Evolutionary conservation across 1,139 yeast genomes (phyloP).

Genomic region (Candida buenavistaensis): DNA sequence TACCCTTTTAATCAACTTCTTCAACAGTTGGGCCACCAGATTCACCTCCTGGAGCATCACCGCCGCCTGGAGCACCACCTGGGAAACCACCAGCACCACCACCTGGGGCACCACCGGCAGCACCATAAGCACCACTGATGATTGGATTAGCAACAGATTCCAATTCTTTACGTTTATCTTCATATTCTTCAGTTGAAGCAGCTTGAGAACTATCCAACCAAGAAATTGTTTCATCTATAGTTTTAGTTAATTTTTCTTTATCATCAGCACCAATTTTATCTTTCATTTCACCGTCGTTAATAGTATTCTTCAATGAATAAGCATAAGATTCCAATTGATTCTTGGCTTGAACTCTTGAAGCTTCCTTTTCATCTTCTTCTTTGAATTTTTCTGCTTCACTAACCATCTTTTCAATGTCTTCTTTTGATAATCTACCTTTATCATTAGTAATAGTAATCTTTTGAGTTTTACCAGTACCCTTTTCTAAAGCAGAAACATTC

Average conservation of each 20-base stretch:
- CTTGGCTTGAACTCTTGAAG: slow-evolving; percentile 55
- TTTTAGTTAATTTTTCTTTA: slow-evolving; percentile 43
- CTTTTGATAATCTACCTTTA: slow-evolving; percentile 51
- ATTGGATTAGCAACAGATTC: slow-evolving; percentile 67
- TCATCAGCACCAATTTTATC: slow-evolving; percentile 51
- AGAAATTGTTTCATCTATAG: slow-evolving; percentile 43
- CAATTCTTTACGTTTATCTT: slow-evolving; percentile 65
- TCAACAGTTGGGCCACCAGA: slow-evolving; percentile 59
- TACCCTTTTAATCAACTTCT: slow-evolving; percentile 56
- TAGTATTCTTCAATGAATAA: slow-evolving; percentile 69
- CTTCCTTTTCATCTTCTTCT: slow-evolving; percentile 40
- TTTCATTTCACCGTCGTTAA: slow-evolving; percentile 49
- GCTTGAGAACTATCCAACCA: slow-evolving; percentile 55
- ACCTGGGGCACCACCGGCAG: slow-evolving; percentile 28
- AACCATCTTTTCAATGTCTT: slow-evolving; percentile 51
- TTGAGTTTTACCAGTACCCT: slow-evolving; percentile 77
- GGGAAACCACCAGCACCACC: slow-evolving; percentile 22
- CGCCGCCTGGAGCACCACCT: slow-evolving; percentile 34
- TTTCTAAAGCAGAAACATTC: slow-evolving; percentile 90
- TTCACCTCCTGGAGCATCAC: slow-evolving; percentile 43
- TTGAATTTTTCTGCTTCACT: slow-evolving; percentile 44
- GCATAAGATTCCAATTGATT: slow-evolving; percentile 89
- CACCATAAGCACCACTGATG: slow-evolving; percentile 60
- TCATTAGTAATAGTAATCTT: slow-evolving; percentile 44
- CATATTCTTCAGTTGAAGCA: slow-evolving; percentile 54